Evolutionary conservation across 768 basidiomycete species (phyloP).

Genomic region (Russula sp.): DNA sequence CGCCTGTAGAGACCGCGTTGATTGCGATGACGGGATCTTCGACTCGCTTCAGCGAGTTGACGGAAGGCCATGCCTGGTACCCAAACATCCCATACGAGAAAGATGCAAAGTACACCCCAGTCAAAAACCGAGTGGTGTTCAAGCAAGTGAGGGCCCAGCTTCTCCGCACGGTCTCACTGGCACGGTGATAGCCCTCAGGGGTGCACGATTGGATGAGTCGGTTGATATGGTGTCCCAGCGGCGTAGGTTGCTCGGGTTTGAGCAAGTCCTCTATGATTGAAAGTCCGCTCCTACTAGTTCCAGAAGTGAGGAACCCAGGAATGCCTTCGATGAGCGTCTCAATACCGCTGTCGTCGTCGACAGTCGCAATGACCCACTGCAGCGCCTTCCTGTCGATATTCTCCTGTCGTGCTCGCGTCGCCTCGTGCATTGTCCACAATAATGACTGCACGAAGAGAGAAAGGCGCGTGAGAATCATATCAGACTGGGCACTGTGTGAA

Average conservation of each 20-base stretch:
- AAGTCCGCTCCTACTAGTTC: background rate
- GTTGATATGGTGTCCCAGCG: background rate
- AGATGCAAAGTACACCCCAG: background rate
- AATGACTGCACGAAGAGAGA: background rate
- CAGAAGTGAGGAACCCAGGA: background rate
- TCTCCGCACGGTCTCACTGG: background rate
- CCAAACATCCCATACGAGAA: conserved; percentile 3
- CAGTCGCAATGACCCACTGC: background rate
- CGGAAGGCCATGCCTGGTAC: background rate
- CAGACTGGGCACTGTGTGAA: background rate
- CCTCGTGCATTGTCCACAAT: conserved; percentile 6
- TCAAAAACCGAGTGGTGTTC: background rate
- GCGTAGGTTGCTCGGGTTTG: background rate
- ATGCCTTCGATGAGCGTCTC: conserved; percentile 17
- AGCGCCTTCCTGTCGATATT: conserved; percentile 6
- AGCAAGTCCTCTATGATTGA: background rate
- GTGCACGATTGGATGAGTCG: conserved; percentile 3
- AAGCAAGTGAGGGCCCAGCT: conserved; percentile 1
- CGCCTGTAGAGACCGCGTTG: background rate
- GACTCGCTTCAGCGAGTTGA: conserved; percentile 8
- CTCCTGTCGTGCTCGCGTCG: background rate
- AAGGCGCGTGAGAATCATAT: background rate
- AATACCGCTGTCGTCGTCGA: conserved; percentile 9
- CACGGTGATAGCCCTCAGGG: background rate
- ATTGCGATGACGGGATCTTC: conserved; percentile 3